Conservation (phyloP, 1,284 basidiomycete species). For the Bjerkandera adusta region DNA sequence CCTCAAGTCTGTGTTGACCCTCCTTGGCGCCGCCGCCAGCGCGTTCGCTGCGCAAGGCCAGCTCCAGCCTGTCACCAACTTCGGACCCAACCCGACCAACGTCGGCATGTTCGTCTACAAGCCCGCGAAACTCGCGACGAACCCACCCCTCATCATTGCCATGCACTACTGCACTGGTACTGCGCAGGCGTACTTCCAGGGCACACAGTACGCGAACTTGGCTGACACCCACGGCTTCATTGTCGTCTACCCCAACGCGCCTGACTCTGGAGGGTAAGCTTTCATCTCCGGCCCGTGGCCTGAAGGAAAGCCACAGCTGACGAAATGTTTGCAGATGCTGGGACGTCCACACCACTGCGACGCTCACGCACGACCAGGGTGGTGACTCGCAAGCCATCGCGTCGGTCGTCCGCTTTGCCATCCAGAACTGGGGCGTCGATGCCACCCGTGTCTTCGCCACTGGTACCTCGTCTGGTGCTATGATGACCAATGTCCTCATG, state of each 20-base stretch:
- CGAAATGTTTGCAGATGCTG: slow-evolving; percentile 42
- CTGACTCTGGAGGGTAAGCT: slow-evolving; percentile 30
- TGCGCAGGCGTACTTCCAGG: slow-evolving; percentile 48
- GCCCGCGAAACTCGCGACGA: slow-evolving; percentile 38
- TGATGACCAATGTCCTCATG: slow-evolving; percentile 58
- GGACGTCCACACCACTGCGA: slow-evolving; percentile 50
- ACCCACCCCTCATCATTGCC: slow-evolving; percentile 48
- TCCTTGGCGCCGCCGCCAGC: too few species aligned
- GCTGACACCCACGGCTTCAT: slow-evolving; percentile 47
- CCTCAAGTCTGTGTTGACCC: too few species aligned
- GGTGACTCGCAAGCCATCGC: slow-evolving; percentile 55
- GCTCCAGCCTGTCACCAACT: too few species aligned
- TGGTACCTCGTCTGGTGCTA: slow-evolving; percentile 54
- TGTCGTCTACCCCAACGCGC: slow-evolving; percentile 46
- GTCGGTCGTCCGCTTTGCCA: slow-evolving; percentile 46
- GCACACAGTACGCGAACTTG: slow-evolving; percentile 45
- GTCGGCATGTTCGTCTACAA: slow-evolving; percentile 48
- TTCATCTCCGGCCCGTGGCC: slow-evolving; percentile 1
- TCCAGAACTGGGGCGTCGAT: slow-evolving; percentile 46
- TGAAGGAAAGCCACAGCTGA: neutral
- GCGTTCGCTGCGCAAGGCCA: too few species aligned
- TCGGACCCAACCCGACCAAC: slow-evolving; percentile 50
- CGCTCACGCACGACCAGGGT: slow-evolving; percentile 52
- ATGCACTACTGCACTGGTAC: slow-evolving; percentile 52
- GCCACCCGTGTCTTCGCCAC: slow-evolving; percentile 44